Evolutionary conservation across 179 eudicot species (phyloP), one percentile per base, ranked within the genome.

Genomic region (Silene coronaria): DNA sequence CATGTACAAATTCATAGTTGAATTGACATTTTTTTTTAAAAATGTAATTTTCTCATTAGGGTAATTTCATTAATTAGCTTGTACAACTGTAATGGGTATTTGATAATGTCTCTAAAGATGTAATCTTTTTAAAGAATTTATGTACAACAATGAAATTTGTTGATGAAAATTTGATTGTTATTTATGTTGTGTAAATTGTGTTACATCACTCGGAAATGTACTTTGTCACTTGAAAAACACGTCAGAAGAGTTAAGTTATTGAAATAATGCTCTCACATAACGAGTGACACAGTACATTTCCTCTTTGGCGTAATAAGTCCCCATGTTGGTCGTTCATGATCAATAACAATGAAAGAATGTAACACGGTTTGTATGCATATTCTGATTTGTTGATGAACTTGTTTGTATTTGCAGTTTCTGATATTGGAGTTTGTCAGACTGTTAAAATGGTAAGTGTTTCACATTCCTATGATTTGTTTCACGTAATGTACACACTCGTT

Each of bases 361-460:
- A 42, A 21, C 57, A 42, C 19, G 6, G 9, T 68, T 70, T 46
- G 36, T 13, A n/a, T 14, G 22, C 24, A 26, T 3, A 26, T 0
- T 11, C 55, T 21, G 30, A 26, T 24, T 26, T 14, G 9, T 53
- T 57, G 26, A n/a, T 71, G 64, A 71, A 46, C 2, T 14, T 51
- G 63, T 55, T 55, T 55, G 21, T 4, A 9, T 55, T 55, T 71
- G 48, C 75, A 71, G 75, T 55, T 55, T 42, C 48, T 28, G 45
- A 57, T 38, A 26, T 71, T 71, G 75, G 75, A 55, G 45, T 9
- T 55, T 19, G 48, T 8, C 46, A 71, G 64, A 38, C 14, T 53
- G 75, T 38, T 7, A 55, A 71, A 55, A 71, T 71, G 75, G 75
- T 71, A 27, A 53, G 64, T 30, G 2, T 30, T 28, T n/a, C 9